These are phyloP conservation scores for Fusarium sp. DNA, from an alignment of 2,329 filamentous ascomycete species.

Conservation along the genomic window DNA sequence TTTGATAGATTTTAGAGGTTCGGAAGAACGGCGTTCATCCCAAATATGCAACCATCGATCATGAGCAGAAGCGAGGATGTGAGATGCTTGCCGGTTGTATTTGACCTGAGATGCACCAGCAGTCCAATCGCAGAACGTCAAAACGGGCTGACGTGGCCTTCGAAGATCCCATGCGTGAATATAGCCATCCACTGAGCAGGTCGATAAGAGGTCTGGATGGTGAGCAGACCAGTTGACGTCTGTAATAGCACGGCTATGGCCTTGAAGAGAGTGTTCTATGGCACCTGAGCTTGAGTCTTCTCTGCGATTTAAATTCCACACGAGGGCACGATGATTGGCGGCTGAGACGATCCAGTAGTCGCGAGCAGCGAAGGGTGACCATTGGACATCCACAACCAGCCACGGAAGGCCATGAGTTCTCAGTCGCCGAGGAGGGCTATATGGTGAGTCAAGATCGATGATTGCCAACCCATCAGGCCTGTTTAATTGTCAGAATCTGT, in stretches of 20 bases:
- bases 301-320: conserved; percentile 89
- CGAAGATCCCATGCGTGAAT: conserved; percentile 94
- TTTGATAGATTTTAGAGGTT: conserved; percentile 84
- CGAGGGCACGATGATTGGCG: conserved; percentile 91
- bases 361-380: conserved; percentile 90
- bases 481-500: conserved; percentile 6
- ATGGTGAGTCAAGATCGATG: conserved; percentile 90
- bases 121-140: conserved; percentile 92
- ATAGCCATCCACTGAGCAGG: conserved; percentile 92
- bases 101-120: conserved; percentile 95
- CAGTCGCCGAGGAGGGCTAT: conserved; percentile 85
- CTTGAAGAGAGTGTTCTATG: conserved; percentile 89
- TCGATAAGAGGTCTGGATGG: conserved; percentile 88
- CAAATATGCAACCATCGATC: conserved; percentile 89
- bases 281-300: conserved; percentile 76
- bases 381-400: conserved; percentile 96
- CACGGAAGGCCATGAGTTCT: conserved; percentile 87
- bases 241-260: conserved; percentile 86
- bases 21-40: conserved; percentile 84
- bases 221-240: conserved; percentile 97
- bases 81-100: conserved; percentile 88
- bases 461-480: conserved; percentile 88
- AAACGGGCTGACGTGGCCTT: conserved; percentile 75
- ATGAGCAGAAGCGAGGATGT: conserved; percentile 90
- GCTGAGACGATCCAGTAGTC: conserved; percentile 96